A percentile compares a stretch with the other conserved stretches of the same genome.
Evolutionary conservation across 2,329 filamentous ascomycete species (phyloP).

Genomic region (Aspergillus jensenii): DNA sequence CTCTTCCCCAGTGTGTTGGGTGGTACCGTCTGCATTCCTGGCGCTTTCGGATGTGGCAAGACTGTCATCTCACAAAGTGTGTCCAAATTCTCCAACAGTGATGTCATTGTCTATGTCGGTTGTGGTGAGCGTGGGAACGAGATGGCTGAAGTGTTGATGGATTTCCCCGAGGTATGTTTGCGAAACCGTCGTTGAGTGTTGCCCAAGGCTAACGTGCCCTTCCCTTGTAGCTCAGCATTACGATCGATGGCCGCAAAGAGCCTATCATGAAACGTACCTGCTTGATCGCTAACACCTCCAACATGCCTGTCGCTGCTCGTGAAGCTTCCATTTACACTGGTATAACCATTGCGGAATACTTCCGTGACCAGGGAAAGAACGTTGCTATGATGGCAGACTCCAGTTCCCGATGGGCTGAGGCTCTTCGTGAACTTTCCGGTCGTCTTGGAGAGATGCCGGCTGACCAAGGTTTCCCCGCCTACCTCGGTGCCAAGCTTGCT

Average conservation of each 20-base stretch:
- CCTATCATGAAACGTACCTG: conserved; percentile 99
- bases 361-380: conserved; percentile 93
- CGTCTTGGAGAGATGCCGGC: conserved; percentile 99
- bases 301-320: conserved; percentile 98
- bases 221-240: conserved; percentile 71
- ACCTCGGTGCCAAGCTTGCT: conserved; percentile 92
- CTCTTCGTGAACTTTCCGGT: conserved; percentile 96
- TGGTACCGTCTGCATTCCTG: conserved; percentile 95
- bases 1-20: conserved; percentile 96
- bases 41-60: conserved; percentile 98
- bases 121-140: conserved; percentile 94
- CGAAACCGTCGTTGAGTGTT: background rate
- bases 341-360: conserved; percentile 94
- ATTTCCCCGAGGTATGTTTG: conserved; percentile 77
- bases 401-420: conserved; percentile 96
- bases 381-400: conserved; percentile 99
- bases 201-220: conserved; percentile 12
- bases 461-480: conserved; percentile 98
- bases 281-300: conserved; percentile 97
- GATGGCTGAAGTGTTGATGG: conserved; percentile 99
- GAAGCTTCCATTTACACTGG: conserved; percentile 98
- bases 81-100: conserved; percentile 99
- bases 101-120: conserved; percentile 97
- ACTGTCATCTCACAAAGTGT: conserved; percentile 98
- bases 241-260: conserved; percentile 90